Conservation (phyloP, 768 basidiomycete genomes). For the Imleria badia region DNA sequence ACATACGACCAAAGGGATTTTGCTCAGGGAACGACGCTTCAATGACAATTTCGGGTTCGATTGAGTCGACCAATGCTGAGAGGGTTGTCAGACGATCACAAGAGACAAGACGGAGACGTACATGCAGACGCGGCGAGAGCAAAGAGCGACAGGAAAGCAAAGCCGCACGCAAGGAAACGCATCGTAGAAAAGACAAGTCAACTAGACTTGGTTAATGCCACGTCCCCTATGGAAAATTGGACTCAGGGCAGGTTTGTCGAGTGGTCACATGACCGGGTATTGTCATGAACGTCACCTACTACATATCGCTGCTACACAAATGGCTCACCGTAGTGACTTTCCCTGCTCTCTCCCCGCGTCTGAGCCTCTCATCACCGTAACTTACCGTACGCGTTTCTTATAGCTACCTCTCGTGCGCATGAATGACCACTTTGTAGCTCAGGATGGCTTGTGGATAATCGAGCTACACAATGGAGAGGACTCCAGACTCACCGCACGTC, state of each 20-base stretch:
- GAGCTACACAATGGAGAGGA: constrained; percentile 81
- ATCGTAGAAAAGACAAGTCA: constrained; percentile 18
- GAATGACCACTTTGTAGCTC: constrained; percentile 1
- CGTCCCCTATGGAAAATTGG: constrained; percentile 24
- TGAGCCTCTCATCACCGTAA: constrained; percentile 62
- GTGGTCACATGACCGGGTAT: constrained; percentile 17
- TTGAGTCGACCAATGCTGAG: constrained; percentile 30
- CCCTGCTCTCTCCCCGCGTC: constrained; percentile 49
- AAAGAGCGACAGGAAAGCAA: constrained; percentile 30
- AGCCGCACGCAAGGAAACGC: constrained; percentile 33
- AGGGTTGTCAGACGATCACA: constrained; percentile 2
- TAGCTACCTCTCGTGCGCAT: background rate
- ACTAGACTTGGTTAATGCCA: constrained; percentile 12
- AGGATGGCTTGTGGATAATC: constrained; percentile 71
- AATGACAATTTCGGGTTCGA: constrained; percentile 54
- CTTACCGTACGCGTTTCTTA: constrained; percentile 49
- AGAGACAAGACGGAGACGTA: constrained; percentile 10
- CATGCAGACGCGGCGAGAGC: constrained; percentile 32
- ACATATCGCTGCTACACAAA: background rate
- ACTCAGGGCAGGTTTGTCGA: constrained; percentile 28
- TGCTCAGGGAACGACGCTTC: constrained; percentile 63
- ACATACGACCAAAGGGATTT: constrained; percentile 78
- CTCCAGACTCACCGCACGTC: constrained; percentile 58
- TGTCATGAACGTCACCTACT: no score
- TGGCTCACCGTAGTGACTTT: constrained; percentile 14